Evolutionary conservation across 2,329 filamentous ascomycete species (phyloP).

Genomic region (Cryphonectria radicalis): DNA sequence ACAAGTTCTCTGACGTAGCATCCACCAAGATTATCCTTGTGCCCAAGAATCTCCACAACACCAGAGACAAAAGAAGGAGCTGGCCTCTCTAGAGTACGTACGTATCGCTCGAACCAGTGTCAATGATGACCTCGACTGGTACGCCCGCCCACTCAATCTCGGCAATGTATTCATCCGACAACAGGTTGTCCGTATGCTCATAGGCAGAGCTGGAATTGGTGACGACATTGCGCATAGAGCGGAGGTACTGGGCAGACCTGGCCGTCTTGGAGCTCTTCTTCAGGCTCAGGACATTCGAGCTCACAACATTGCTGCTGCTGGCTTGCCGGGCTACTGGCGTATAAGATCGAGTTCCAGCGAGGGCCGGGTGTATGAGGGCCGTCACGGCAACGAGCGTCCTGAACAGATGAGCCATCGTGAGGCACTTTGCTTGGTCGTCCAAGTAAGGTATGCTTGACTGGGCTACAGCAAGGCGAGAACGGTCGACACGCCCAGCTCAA

Average conservation of each 20-base stretch:
- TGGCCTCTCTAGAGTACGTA: neutral
- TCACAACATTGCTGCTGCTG: conserved; percentile 16
- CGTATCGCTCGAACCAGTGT: conserved; percentile 26
- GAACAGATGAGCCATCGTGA: conserved; percentile 13
- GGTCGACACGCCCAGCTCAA: neutral
- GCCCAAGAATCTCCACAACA: neutral
- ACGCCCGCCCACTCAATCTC: conserved; percentile 18
- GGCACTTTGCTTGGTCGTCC: neutral
- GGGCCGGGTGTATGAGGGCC: neutral
- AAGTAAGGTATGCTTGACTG: neutral
- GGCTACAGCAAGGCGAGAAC: neutral
- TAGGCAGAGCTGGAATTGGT: neutral
- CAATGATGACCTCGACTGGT: conserved; percentile 17
- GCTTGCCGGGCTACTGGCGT: conserved; percentile 9
- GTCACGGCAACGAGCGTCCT: neutral
- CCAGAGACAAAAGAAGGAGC: neutral
- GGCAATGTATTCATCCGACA: conserved; percentile 18
- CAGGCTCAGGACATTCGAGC: conserved; percentile 16
- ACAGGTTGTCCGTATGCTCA: conserved; percentile 14
- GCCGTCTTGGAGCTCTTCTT: conserved; percentile 15
- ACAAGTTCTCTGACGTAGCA: too few relatives aligned
- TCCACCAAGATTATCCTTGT: neutral
- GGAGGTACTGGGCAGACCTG: conserved; percentile 20
- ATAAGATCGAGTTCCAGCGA: neutral
- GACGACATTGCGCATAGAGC: neutral